Conservation (phyloP, 2,329 filamentous ascomycete genomes). For the Aureobasidium sp. region DNA sequence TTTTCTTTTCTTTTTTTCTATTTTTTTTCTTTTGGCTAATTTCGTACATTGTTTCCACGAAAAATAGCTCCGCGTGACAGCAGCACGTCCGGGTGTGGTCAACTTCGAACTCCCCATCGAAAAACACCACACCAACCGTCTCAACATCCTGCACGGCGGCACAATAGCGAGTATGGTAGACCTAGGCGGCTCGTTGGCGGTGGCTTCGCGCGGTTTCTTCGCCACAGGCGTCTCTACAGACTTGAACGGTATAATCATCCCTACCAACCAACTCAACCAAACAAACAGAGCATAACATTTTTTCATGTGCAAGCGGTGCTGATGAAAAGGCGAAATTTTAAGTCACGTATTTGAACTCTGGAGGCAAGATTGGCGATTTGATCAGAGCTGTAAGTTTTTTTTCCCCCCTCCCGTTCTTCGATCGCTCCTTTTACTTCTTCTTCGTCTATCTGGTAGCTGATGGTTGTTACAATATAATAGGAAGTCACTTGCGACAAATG, state of each 20-base stretch:
- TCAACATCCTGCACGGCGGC: slow-evolving; percentile 70
- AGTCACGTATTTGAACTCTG: slow-evolving; percentile 59
- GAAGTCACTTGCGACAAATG: slow-evolving; percentile 61
- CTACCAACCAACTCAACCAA: no score
- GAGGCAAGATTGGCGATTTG: slow-evolving; percentile 56
- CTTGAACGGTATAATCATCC: slow-evolving; percentile 44
- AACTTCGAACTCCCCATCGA: slow-evolving; percentile 70
- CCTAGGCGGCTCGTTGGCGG: slow-evolving; percentile 58
- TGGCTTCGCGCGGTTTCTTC: slow-evolving; percentile 58
- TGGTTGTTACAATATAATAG: no score
- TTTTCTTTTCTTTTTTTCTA: neutral
- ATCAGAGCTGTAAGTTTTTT: slow-evolving; percentile 43
- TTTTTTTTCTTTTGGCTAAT: no score
- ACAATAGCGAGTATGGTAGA: slow-evolving; percentile 71
- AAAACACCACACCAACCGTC: slow-evolving; percentile 69
- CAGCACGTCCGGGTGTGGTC: slow-evolving; percentile 59
- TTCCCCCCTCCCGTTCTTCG: slow-evolving; percentile 9
- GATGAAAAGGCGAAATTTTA: no score
- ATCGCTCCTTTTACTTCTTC: neutral
- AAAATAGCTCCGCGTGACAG: slow-evolving; percentile 57
- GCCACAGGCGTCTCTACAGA: slow-evolving; percentile 62
- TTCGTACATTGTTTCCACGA: no score
- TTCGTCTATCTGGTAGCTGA: neutral
- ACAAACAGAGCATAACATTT: neutral
- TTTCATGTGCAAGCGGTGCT: neutral